Base-by-base conservation (phyloP, 2,329 filamentous ascomycete species). In the Colletotrichum salicis region DNA sequence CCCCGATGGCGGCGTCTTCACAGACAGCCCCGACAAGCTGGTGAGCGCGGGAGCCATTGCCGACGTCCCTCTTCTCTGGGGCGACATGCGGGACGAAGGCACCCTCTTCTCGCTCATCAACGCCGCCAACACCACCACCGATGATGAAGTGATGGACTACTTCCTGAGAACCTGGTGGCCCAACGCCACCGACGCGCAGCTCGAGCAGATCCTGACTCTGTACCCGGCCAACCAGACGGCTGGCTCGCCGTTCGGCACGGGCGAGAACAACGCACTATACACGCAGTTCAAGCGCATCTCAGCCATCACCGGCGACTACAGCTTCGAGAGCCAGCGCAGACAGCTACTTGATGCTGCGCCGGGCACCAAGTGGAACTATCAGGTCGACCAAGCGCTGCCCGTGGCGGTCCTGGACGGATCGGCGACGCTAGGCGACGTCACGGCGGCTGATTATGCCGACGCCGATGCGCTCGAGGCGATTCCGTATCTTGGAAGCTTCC, bases 401-500 rank as follows among this genome's bases (percentile, higher is more conserved):
- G 2, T 72, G 77, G 6, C 70, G 83, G 3, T 87, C 90, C 76
- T 83, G 92, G 27, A 77, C 83, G 27, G 51, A 10, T 74, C 78
- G 2, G 77, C 86, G 1, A 76, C 76, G 0, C 0, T 91, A 91
- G 77, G 79, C 88, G 77, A 86, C 89, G 45, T 35, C 15, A 63
- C 90, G 0, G 82, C 89, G 91, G 77, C 91, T 91, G 12, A 91
- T 90, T 0, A 52, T 7, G 51, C 22, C 10, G 10, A 52, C 3
- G 10, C n/a, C 11, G 2, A n/a, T 11, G 7, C 22, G 24, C 51
- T 54, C 22, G 51, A 29, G 22, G 51, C 51, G 4, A 27, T 86
- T 0, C 91, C 93, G 0, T 81, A 95, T 61, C 80, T 96, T 0
- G 94, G 94, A 19, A 95, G 93, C 0, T 93, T 94, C 81, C 94